Evolutionary conservation across 768 basidiomycete genomes (phyloP), one percentile per base, ranked within the genome.

Genomic region (Strobilomyces dryophilus): DNA sequence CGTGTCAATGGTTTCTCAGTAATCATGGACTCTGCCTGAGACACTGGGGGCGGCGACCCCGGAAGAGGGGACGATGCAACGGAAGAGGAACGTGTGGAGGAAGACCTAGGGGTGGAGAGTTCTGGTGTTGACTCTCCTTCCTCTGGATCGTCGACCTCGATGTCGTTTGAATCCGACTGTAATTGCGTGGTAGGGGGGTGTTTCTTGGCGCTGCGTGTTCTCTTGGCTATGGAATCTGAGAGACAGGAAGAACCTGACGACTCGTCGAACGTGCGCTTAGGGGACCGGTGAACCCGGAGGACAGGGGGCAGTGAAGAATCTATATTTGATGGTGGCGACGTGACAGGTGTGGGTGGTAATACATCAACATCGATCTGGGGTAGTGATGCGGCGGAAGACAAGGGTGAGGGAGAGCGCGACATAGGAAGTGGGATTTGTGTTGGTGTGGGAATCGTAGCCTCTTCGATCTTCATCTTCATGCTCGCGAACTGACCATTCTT

Each of bases 211-310:
- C 61, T 65, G 41, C 71, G 60, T 41, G 71, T 71, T 52, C 72
- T 61, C 62, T 74, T 75, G 12, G 68, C 73, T 49, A 63, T 55
- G 41, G 61, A 61, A 54, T 70, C 72, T 21, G 69, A 71, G 17
- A 62, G 8, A 52, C 66, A 69, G 8, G 76, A 76, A 15, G 75
- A 73, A 20, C 73, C 74, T 0, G 78, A 78, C 0, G 77, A 78
- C 57, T 84, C 83, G 51, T 82, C 82, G 50, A 83, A 80, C 0
- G 80, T 76, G 29, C 82, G 79, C 61, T 84, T 83, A 20, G 82
- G 82, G 21, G 79, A 79, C 26, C 76, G 74, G 43, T 75, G 72
- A 36, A 71, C 59, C 40, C 75, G 76, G 31, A 72, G 60, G 42
- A 56, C 29, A 32, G 62, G 26, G 11, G 64, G 35, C 8, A 40